A percentile compares a stretch with the other conserved stretches of the same genome.
Conservation (phyloP, 768 basidiomycete genomes). For the Kwoniella dejecticola region DNA sequence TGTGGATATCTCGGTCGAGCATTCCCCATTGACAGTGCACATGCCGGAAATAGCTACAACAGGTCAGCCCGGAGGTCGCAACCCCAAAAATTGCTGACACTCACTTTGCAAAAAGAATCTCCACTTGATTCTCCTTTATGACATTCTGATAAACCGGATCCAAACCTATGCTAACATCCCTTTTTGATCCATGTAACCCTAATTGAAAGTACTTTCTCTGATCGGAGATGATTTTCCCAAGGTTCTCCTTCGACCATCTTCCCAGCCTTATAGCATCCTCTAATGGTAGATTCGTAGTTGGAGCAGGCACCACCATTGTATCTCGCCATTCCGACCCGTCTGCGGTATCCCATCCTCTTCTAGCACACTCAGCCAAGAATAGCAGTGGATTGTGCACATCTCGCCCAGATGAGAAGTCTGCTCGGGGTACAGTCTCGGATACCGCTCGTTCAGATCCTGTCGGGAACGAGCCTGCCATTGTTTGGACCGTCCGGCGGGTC, state of each 20-base stretch:
- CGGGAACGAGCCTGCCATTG: slow-evolving; percentile 12
- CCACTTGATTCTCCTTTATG: slow-evolving; percentile 15
- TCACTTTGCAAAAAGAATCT: not conserved
- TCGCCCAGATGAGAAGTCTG: slow-evolving; percentile 9
- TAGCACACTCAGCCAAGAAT: slow-evolving; percentile 18
- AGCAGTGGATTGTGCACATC: slow-evolving; percentile 17
- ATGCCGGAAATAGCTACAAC: slow-evolving; percentile 8
- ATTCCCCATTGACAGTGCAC: slow-evolving; percentile 11
- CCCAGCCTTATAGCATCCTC: slow-evolving; percentile 10
- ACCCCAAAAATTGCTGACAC: not conserved
- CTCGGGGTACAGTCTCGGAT: not conserved
- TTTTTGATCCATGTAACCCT: slow-evolving; percentile 14
- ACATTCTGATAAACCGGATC: slow-evolving; percentile 17
- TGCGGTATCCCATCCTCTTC: slow-evolving; percentile 15
- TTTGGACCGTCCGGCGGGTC: slow-evolving; percentile 7
- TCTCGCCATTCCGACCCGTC: not conserved
- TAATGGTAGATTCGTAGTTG: not conserved
- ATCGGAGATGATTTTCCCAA: slow-evolving; percentile 13
- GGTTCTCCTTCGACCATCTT: slow-evolving; percentile 10
- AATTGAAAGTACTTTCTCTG: slow-evolving; percentile 15
- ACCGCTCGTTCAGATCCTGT: slow-evolving; percentile 7
- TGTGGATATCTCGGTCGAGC: slow-evolving; percentile 4
- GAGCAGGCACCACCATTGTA: not conserved
- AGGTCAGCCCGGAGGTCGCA: not conserved
- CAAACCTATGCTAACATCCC: slow-evolving; percentile 13